Evolutionary conservation across 768 basidiomycete genomes (phyloP), one percentile per base, ranked within the genome.

Genomic region (Nidula microcarpa): DNA sequence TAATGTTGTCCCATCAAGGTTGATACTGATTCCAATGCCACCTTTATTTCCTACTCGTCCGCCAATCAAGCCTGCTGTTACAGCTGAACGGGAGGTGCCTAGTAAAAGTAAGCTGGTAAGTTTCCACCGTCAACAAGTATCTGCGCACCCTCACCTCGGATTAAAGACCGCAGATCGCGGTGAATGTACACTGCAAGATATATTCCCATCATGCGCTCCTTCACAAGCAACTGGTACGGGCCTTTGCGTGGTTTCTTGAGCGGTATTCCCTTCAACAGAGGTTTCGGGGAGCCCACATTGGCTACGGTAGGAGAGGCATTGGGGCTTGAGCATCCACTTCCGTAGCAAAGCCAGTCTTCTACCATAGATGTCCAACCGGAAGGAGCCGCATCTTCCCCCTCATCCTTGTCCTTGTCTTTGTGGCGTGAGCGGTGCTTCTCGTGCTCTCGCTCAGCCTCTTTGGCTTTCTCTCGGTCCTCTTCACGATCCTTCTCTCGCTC

Each of bases 11-110:
- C 86, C 87, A 46, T 82, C 85, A 16, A 98, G 74, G 58, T 93
- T 87, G 43, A 96, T 68, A 55, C 88, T 90, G 56, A 97, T 87
- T n/a, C 91, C 94, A 23, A 95, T 91, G 13, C 89, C 91, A 1
- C 95, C 84, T 65, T 98, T 98, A 65, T 98, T 98, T 5, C 95
- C 95, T 2, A 97, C 77, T 46, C 95, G 73, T 0, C 95, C 95
- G 2, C 92, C 92, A 30, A 96, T 91, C 18, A 97, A 73, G 4
- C 95, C 95, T 13, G 95, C 82, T 1, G 94, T 88, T 1, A 98
- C 95, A 16, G 85, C 83, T 11, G 88, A 87, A 58, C 86, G 89
- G 4, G 90, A 91, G 10, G 78, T 82, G 13, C 88, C 89, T 87
- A 51, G 8, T 33, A 23, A n/a, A n/a, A n/a, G n/a, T n/a, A n/a